Evolutionary conservation across 148 eudicot species (phyloP).

Genomic region (Suaeda aralocaspica): DNA sequence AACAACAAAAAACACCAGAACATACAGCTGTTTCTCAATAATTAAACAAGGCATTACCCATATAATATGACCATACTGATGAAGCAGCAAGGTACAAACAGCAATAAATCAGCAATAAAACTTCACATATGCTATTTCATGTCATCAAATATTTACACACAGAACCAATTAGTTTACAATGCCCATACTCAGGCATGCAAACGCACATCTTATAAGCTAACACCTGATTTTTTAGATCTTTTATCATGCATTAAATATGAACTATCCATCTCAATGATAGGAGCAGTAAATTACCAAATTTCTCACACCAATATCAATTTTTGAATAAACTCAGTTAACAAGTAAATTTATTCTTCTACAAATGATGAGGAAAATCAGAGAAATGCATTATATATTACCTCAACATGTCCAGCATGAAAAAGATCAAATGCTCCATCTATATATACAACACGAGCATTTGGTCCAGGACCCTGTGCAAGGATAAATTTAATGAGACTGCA

Average conservation of each 20-base stretch:
- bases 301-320: not conserved
- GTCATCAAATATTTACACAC: not conserved
- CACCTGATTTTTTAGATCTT: not conserved
- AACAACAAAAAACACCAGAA: conserved; percentile 6
- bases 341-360: not conserved
- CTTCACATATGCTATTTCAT: not conserved
- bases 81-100: not conserved
- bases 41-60: conserved; percentile 4
- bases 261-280: not conserved
- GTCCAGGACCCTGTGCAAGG: conserved; percentile 76
- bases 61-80: not conserved
- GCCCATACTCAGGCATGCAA: not conserved
- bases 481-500: conserved; percentile 11
- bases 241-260: not conserved
- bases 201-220: not conserved
- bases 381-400: conserved; percentile 38
- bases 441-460: conserved; percentile 89
- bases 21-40: conserved; percentile 21
- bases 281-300: not conserved
- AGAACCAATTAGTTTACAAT: not conserved
- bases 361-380: not conserved
- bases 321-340: not conserved
- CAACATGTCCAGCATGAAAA: conserved; percentile 98
- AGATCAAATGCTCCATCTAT: conserved; percentile 98
- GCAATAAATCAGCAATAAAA: not conserved